phyloP scores from a whole-genome alignment of 306 rosid genomes.

The Senna siamea region DNA sequence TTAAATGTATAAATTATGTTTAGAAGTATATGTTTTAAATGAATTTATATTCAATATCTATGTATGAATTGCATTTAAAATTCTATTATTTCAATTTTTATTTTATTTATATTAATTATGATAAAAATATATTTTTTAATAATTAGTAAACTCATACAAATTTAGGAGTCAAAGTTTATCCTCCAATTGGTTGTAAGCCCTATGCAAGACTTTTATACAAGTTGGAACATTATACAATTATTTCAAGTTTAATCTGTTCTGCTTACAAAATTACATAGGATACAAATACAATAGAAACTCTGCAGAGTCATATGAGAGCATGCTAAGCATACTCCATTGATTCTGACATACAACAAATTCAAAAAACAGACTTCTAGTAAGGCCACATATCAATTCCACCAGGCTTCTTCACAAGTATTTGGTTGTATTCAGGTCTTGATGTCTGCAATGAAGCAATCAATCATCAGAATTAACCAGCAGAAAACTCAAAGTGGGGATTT shows the following conservation, averaged over 20 bases:
- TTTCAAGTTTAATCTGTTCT: constrained; percentile 25
- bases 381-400: constrained; percentile 71
- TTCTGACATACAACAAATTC: constrained; percentile 17
- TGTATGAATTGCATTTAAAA: no score
- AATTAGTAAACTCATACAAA: no score
- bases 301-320: neutral
- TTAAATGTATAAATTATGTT: no score
- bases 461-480: constrained; percentile 17
- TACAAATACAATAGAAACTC: constrained; percentile 29
- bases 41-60: no score
- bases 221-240: constrained; percentile 20
- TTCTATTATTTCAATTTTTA: no score
- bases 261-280: constrained; percentile 28
- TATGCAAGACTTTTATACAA: no score
- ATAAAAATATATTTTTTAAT: no score
- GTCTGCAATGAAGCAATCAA: constrained; percentile 62
- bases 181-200: no score
- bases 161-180: no score
- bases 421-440: constrained; percentile 89
- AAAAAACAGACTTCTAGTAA: constrained; percentile 39
- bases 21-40: no score
- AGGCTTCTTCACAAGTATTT: constrained; percentile 79
- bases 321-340: constrained; percentile 9
- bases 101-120: no score
- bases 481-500: no score